Percentiles rank a stretch among this genome's conserved stretches.
phyloP scores from a whole-genome alignment of 2,329 filamentous ascomycete species.

The Nannizzia gypsea region DNA sequence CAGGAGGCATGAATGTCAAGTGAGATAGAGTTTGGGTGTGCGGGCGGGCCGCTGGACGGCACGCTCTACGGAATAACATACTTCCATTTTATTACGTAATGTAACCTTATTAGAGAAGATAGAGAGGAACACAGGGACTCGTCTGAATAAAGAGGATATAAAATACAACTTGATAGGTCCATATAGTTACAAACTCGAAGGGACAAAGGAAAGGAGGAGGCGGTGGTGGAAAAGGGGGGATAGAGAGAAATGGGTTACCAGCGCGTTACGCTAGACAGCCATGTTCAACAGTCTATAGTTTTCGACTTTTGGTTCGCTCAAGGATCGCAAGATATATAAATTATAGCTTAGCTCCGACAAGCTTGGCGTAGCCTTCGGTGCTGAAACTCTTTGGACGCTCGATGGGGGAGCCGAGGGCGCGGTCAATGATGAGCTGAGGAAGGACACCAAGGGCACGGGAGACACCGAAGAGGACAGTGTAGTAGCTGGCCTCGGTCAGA shows the following conservation, averaged over 20 bases:
- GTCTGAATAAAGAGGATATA: neutral
- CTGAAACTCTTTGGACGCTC: constrained; percentile 99
- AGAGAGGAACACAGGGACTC: neutral
- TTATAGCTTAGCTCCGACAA: constrained; percentile 84
- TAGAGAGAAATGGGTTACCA: neutral
- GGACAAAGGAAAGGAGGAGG: neutral
- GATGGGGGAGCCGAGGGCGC: constrained; percentile 89
- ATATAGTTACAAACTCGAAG: neutral
- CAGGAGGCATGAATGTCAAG: too few relatives aligned
- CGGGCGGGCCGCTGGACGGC: too few relatives aligned
- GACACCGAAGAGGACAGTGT: constrained; percentile 99
- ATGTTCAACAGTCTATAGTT: neutral
- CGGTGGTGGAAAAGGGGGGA: neutral
- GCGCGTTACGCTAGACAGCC: neutral
- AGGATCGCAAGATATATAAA: neutral
- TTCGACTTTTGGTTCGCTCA: neutral
- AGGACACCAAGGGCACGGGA: constrained; percentile 96
- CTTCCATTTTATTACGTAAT: too few relatives aligned
- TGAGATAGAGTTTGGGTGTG: too few relatives aligned
- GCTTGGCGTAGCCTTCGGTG: constrained; percentile 91
- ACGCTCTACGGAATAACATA: too few relatives aligned
- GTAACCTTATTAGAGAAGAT: too few relatives aligned
- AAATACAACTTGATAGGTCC: neutral
- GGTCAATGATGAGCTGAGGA: constrained; percentile 98
- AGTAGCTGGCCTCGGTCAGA: constrained; percentile 97